Base-by-base conservation (phyloP, 441 rosid species). In the Pelargonium myrrhifolium region DNA sequence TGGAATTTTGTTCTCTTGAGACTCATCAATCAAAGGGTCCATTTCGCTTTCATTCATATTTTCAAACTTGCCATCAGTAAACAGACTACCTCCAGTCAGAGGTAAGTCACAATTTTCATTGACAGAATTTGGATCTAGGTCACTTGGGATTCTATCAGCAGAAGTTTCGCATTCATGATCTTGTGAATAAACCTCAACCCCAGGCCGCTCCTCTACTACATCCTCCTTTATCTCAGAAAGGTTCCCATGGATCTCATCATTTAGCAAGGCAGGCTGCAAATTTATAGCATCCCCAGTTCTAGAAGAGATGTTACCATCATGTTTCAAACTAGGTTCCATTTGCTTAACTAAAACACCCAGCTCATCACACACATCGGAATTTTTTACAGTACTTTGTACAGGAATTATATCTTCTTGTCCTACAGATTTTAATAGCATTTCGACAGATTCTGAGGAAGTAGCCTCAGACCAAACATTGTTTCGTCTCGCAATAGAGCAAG, bases 401-500 rank as follows among this genome's bases (percentile, higher is more conserved):
- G 81, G 88, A 77, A 75, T 73, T 15, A 71, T 79, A 67, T 95
- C 93, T 72, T 95, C 99, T 82, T 88, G 96, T 37, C 97, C 98
- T 68, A 95, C 96, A 55, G 98, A 95, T 79, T 93, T 92, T 80
- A 95, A 82, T 72, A 95, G 85, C 99, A 95, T 95, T 83, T 92
- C 99, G 84, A 92, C 97, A 73, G 99, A 95, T 72, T 95, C 98
- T 31, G 87, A 87, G 70, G 99, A 95, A 69, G 99, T 82, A 49
- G 96, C 98, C 91, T 95, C 99, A 71, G 96, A 95, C 99, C 99
- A 92, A 77, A 95, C 99, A 95, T 95, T 88, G 79, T 74, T 86
- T 72, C 76, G 84, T 85, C 96, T 82, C 9, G 85, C 73, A 82
- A 95, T 87, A 43, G 90, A 80, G 74, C 97, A 95, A 64, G 99